phyloP scores from a whole-genome alignment of 2,329 filamentous ascomycete species.

The Aspergillus sp. region DNA sequence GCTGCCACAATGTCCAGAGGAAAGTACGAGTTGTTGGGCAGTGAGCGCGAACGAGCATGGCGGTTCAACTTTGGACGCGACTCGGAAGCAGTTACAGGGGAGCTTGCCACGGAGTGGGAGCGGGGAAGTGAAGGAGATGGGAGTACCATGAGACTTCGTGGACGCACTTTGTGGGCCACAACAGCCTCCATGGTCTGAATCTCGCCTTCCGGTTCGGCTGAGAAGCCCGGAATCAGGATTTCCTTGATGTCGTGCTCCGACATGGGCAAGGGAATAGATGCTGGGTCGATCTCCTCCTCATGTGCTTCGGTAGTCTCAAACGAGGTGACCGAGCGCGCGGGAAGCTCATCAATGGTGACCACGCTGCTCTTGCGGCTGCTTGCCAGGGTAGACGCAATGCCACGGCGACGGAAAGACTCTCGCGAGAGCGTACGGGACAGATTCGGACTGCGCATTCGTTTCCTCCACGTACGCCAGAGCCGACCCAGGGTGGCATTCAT shows the following conservation, averaged over 20 bases:
- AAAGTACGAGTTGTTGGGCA: constrained; percentile 37
- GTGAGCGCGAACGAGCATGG: constrained; percentile 43
- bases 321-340: constrained; percentile 6
- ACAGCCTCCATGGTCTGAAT: constrained; percentile 30
- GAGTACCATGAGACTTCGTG: constrained; percentile 38
- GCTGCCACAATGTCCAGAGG: constrained; percentile 1
- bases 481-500: constrained; percentile 81
- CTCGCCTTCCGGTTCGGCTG: constrained; percentile 55
- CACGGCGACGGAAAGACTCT: constrained; percentile 33
- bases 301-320: constrained; percentile 14
- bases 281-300: constrained; percentile 24
- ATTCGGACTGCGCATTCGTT: constrained; percentile 46
- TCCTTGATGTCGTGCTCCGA: constrained; percentile 49
- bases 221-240: constrained; percentile 70
- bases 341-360: constrained; percentile 26
- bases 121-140: constrained; percentile 24
- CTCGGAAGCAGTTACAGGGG: constrained; percentile 18
- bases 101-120: constrained; percentile 18
- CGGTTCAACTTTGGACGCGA: constrained; percentile 19
- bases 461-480: constrained; percentile 93
- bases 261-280: constrained; percentile 25
- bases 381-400: constrained; percentile 14
- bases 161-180: constrained; percentile 36
- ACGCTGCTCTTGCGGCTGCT: constrained; percentile 35
- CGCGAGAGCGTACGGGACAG: constrained; percentile 37